Evolutionary conservation across 768 basidiomycete species (phyloP).

Genomic region (Candolleomyces eurysporus): DNA sequence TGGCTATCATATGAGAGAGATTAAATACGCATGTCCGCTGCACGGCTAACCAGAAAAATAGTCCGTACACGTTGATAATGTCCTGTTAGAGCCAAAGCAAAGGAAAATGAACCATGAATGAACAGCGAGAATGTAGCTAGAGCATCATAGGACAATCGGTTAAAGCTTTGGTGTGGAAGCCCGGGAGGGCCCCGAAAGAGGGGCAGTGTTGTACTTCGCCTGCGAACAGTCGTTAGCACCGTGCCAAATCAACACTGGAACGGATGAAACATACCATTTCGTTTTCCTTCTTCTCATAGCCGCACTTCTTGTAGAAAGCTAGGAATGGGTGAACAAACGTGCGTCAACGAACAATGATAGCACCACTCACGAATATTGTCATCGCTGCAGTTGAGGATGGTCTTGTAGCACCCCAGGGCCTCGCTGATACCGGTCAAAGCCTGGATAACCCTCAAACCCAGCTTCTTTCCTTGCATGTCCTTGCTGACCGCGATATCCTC

Average conservation of each 20-base stretch:
- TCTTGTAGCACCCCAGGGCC: constrained; percentile 86
- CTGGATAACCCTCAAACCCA: constrained; percentile 85
- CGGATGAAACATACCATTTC: constrained; percentile 70
- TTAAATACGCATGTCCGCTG: no score
- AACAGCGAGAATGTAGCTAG: not conserved
- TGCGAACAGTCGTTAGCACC: not conserved
- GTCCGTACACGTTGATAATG: no score
- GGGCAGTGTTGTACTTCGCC: constrained; percentile 10
- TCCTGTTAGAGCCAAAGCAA: no score
- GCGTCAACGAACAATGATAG: constrained; percentile 5
- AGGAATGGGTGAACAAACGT: constrained; percentile 10
- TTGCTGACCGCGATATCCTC: constrained; percentile 97
- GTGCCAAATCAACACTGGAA: not conserved
- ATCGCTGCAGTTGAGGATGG: constrained; percentile 92
- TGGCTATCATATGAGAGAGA: no score
- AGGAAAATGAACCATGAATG: not conserved
- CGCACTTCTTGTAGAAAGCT: constrained; percentile 99
- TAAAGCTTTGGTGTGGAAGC: constrained; percentile 6
- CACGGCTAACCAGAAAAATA: no score
- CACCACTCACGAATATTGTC: constrained; percentile 80
- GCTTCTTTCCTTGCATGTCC: constrained; percentile 85
- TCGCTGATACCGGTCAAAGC: constrained; percentile 85
- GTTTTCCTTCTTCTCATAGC: constrained; percentile 84
- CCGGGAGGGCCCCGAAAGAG: not conserved
- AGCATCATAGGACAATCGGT: not conserved